Conservation (phyloP, 495 filamentous ascomycete genomes). For the Staphylotrichum longicolle region DNA sequence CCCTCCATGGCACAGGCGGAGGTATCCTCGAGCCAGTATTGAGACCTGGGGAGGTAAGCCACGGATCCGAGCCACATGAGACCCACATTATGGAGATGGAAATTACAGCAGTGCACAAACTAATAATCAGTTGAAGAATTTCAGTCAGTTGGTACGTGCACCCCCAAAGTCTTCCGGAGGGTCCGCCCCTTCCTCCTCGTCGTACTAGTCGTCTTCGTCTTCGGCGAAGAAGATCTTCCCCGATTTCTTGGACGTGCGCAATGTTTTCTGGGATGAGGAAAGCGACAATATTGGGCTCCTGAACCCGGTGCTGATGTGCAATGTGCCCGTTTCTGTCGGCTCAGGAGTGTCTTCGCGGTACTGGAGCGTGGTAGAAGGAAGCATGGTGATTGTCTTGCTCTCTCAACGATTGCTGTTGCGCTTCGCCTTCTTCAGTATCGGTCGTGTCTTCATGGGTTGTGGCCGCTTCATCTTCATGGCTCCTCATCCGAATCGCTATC, state of each 20-base stretch:
- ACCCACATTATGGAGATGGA: too few species aligned
- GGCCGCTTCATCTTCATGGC: conserved; percentile 79
- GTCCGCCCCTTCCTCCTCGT: conserved; percentile 65
- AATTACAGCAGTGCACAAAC: too few species aligned
- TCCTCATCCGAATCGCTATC: conserved; percentile 72
- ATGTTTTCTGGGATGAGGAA: conserved; percentile 73
- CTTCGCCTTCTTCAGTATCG: conserved; percentile 47
- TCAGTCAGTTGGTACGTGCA: too few species aligned
- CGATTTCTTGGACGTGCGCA: conserved; percentile 67
- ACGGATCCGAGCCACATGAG: too few species aligned
- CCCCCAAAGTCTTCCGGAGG: too few species aligned
- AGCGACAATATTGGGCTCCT: conserved; percentile 57
- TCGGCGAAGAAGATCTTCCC: conserved; percentile 61
- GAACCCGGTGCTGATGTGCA: conserved; percentile 48
- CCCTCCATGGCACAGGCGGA: too few species aligned
- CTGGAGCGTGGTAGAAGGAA: conserved; percentile 89
- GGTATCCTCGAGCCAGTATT: too few species aligned
- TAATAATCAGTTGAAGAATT: too few species aligned
- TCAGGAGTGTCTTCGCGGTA: conserved; percentile 80
- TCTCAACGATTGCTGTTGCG: conserved; percentile 54
- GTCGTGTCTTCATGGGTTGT: conserved; percentile 40
- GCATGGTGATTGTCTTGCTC: conserved; percentile 87
- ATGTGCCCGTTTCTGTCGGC: conserved; percentile 56
- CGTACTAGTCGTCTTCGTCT: conserved; percentile 47
- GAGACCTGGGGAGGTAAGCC: too few species aligned